Evolutionary conservation across 192 early-diverging fungal genomes (phyloP), one percentile per base, ranked within the genome.

Genomic region (Diversispora epigaea): DNA sequence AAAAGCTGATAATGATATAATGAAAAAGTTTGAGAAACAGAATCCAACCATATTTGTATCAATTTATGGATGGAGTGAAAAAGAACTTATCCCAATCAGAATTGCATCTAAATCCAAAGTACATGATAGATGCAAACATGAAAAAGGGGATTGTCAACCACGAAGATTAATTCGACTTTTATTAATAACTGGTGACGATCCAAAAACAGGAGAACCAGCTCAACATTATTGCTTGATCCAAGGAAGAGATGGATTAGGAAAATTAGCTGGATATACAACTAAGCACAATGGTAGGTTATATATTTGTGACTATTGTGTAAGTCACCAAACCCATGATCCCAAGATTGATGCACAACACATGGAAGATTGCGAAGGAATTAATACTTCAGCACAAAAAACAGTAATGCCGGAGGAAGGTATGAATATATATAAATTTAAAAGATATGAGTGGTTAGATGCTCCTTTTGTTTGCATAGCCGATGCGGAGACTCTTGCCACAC

Each of bases 161-260:
- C 57, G 57, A 10, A 60, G 17, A 60, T 60, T 60, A 60, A 60
- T 60, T 60, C 5, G 57, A 17, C 57, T 60, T 60, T 60, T 60
- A 60, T 60, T 60, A 60, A 60, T 60, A 9, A 60, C 57, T 32
- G 57, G 57, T 6, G 25, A 60, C 17, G 57, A 60, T 9, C 57
- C 57, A 9, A 17, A 60, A 60, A 60, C 57, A 60, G 5, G 57
- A 60, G 57, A 60, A 60, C 57, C 17, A 60, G 5, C 57, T 22
- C 17, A 60, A 60, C 57, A 60, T 60, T 60, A 60, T 60, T 60
- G 57, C 17, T 60, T 60, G 25, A 60, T 60, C 17, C 57, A n/a
- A n/a, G n/a, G n/a, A 60, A 60, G 57, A 60, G 57, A 60, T 60
- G 57, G 57, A n/a, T 60, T 60, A 60, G 57, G 17, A 60, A 60